phyloP scores from a whole-genome alignment of 1,284 basidiomycete genomes.

The Cryptococcus floricola region DNA sequence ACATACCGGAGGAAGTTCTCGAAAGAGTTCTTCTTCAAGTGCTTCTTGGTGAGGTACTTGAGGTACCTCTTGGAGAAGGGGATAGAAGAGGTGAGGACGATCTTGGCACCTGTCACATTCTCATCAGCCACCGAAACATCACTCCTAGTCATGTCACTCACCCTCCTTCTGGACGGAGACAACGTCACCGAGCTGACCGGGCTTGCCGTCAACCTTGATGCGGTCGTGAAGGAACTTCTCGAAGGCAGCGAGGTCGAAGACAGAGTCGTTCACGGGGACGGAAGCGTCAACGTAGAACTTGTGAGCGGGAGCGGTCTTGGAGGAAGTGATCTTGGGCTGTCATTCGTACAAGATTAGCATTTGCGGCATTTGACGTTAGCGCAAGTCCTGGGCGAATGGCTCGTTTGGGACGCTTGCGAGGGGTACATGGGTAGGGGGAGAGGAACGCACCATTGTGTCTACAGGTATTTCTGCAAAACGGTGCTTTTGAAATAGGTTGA shows the following conservation, averaged over 20 bases:
- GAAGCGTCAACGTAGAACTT: constrained; percentile 95
- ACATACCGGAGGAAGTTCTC: constrained; percentile 48
- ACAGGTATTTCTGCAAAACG: constrained; percentile 41
- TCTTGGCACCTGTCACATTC: constrained; percentile 59
- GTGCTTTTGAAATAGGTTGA: constrained; percentile 21
- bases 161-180: constrained; percentile 78
- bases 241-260: constrained; percentile 87
- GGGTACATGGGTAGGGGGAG: background rate
- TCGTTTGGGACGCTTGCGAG: background rate
- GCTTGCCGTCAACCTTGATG: constrained; percentile 68
- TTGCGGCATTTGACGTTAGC: background rate
- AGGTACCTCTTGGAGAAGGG: constrained; percentile 84
- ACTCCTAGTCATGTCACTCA: constrained; percentile 48
- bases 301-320: constrained; percentile 58
- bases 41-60: constrained; percentile 88
- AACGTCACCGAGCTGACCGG: constrained; percentile 80
- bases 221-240: constrained; percentile 92
- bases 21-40: constrained; percentile 64
- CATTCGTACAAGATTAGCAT: constrained; percentile 1
- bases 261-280: constrained; percentile 81
- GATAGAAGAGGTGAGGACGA: constrained; percentile 75
- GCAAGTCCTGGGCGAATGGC: background rate
- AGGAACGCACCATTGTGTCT: constrained; percentile 38
- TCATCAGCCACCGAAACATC: constrained; percentile 6
- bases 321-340: constrained; percentile 45